Percentiles rank a stretch among this genome's conserved stretches.
These are phyloP conservation scores for Micractinium sp. DNA, from an alignment of 139 green algal genomes.

Conservation along the genomic window DNA sequence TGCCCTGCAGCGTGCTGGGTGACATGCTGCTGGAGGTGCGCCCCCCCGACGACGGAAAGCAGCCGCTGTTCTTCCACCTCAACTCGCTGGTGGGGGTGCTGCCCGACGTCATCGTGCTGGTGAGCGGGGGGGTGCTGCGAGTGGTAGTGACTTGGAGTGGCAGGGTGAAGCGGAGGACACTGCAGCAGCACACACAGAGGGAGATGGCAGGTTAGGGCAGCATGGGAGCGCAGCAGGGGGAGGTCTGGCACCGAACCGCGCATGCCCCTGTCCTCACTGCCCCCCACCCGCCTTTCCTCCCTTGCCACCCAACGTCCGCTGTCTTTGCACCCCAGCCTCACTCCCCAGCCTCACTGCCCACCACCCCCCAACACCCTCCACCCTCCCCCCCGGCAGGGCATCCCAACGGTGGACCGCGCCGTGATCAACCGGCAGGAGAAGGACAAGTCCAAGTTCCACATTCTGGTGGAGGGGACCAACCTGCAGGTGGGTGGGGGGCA, in stretches of 20 bases:
- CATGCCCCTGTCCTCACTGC: background rate
- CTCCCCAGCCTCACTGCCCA: background rate
- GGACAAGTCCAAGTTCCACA: slow-evolving; percentile 58
- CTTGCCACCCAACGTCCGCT: background rate
- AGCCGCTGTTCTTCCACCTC: slow-evolving; percentile 51
- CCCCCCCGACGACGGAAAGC: slow-evolving; percentile 33
- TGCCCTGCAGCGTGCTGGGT: slow-evolving; percentile 54
- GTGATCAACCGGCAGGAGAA: slow-evolving; percentile 88
- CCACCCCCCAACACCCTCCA: background rate
- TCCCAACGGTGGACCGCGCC: slow-evolving; percentile 86
- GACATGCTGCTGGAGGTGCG: slow-evolving; percentile 47
- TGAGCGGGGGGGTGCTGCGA: background rate
- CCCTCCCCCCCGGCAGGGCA: slow-evolving; percentile 71
- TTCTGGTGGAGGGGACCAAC: slow-evolving; percentile 84
- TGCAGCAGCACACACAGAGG: background rate
- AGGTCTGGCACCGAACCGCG: background rate
- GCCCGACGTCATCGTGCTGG: slow-evolving; percentile 74
- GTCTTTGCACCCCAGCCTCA: background rate
- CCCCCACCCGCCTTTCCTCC: background rate
- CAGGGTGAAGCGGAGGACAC: background rate
- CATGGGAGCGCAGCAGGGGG: background rate
- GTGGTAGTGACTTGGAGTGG: background rate
- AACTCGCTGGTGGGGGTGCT: slow-evolving; percentile 54
- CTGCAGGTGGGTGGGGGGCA: slow-evolving; percentile 45
- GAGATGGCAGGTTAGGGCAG: too few relatives aligned